Conservation (phyloP, 139 green algal species). For the Yamagishiella unicocca region DNA sequence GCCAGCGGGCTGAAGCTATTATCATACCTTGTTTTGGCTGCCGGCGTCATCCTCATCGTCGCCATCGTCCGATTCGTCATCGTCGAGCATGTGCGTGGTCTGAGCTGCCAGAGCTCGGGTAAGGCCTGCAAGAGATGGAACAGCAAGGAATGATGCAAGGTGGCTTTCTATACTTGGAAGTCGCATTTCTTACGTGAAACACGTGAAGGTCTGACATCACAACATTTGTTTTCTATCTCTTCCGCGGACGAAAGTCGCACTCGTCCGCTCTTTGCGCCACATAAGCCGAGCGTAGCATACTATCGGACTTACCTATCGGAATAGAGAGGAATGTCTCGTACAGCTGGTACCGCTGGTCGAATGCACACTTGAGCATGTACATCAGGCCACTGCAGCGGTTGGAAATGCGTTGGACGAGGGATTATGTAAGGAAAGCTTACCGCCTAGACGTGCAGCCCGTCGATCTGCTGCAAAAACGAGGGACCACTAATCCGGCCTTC, state of each 20-base stretch:
- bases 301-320: constrained; percentile 19
- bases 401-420: not conserved
- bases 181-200: too few species aligned
- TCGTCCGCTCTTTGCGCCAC: too few species aligned
- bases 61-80: constrained; percentile 15
- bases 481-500: too few species aligned
- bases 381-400: not conserved
- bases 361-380: not conserved
- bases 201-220: too few species aligned
- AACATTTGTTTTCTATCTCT: too few species aligned
- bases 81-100: constrained; percentile 32
- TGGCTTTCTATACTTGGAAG: too few species aligned
- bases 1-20: too few species aligned
- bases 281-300: too few species aligned
- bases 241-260: too few species aligned
- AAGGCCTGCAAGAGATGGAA: not conserved
- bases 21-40: not conserved
- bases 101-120: constrained; percentile 24
- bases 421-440: not conserved
- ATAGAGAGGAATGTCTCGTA: constrained; percentile 44
- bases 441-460: too few species aligned
- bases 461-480: too few species aligned
- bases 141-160: not conserved
- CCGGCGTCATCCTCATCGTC: not conserved
- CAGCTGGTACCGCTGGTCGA: constrained; percentile 36